Percentiles rank a stretch among this genome's conserved stretches.
Evolutionary conservation across 2,329 filamentous ascomycete species (phyloP).

Genomic region (Stemphylium lycopersici): DNA sequence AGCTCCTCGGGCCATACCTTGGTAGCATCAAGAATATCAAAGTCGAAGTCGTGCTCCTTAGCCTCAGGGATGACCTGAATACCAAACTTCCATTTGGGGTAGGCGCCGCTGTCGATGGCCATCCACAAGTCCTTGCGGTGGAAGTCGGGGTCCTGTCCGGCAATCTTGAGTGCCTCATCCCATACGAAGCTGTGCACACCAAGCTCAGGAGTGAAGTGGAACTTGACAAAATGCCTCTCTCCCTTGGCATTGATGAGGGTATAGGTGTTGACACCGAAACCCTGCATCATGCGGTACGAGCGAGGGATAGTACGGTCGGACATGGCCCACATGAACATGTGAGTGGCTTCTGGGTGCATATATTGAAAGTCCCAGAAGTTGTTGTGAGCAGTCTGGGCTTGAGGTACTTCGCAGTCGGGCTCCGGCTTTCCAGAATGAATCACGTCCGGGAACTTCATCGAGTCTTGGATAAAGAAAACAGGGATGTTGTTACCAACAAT

Average conservation of each 20-base stretch:
- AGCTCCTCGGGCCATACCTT: slow-evolving; percentile 85
- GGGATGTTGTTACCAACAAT: slow-evolving; percentile 76
- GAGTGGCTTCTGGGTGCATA: slow-evolving; percentile 72
- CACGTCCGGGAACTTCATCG: slow-evolving; percentile 74
- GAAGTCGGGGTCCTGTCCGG: slow-evolving; percentile 71
- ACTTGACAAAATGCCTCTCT: slow-evolving; percentile 76
- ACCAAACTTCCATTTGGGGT: slow-evolving; percentile 80
- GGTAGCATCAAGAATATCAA: slow-evolving; percentile 83
- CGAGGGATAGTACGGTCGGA: slow-evolving; percentile 75
- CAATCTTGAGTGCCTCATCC: slow-evolving; percentile 79
- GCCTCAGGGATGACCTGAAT: slow-evolving; percentile 78
- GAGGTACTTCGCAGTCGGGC: slow-evolving; percentile 72
- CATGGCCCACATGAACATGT: slow-evolving; percentile 83
- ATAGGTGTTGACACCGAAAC: slow-evolving; percentile 83
- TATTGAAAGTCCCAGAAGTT: slow-evolving; percentile 77
- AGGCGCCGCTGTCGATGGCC: slow-evolving; percentile 73
- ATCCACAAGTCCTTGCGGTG: slow-evolving; percentile 78
- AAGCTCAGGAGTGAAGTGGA: slow-evolving; percentile 75
- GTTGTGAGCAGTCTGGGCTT: slow-evolving; percentile 73
- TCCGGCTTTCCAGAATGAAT: slow-evolving; percentile 70
- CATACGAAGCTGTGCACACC: slow-evolving; percentile 78
- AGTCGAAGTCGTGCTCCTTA: slow-evolving; percentile 78
- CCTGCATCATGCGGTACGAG: slow-evolving; percentile 84
- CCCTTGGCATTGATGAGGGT: slow-evolving; percentile 71
- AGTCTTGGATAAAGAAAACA: slow-evolving; percentile 78